These are phyloP conservation scores for Cladosporium colombiae DNA, from an alignment of 2,329 filamentous ascomycete species.

Conservation along the genomic window DNA sequence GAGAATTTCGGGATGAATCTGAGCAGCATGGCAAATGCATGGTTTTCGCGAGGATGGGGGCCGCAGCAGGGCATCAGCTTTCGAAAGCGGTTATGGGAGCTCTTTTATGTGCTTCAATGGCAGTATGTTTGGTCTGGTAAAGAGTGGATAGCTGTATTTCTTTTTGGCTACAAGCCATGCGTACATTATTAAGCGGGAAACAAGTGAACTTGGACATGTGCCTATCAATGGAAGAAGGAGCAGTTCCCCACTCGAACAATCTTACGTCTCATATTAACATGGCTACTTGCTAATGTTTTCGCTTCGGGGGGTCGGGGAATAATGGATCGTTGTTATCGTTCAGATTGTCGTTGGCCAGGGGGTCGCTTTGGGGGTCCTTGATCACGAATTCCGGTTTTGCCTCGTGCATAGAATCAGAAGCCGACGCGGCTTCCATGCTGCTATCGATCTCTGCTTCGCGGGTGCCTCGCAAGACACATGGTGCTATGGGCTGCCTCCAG, in stretches of 20 bases:
- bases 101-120: background rate
- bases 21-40: background rate
- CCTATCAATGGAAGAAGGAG: background rate
- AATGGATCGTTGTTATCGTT: background rate
- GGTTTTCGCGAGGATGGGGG: background rate
- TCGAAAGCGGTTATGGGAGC: background rate
- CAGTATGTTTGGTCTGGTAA: background rate
- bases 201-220: background rate
- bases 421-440: constrained; percentile 1
- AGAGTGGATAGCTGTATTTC: background rate
- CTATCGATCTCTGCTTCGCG: background rate
- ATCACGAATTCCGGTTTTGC: background rate
- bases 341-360: background rate
- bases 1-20: background rate
- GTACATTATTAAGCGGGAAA: no score
- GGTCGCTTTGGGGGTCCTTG: background rate
- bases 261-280: background rate
- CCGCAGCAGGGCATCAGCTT: background rate
- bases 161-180: background rate
- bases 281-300: background rate
- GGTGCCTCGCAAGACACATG: constrained; percentile 3
- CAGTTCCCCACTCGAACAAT: background rate
- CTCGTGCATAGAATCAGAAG: background rate
- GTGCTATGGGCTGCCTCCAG: constrained; percentile 33
- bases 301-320: constrained; percentile 1